Conservation (phyloP, 2,329 filamentous ascomycete genomes). For the Colletotrichum liriopes region DNA sequence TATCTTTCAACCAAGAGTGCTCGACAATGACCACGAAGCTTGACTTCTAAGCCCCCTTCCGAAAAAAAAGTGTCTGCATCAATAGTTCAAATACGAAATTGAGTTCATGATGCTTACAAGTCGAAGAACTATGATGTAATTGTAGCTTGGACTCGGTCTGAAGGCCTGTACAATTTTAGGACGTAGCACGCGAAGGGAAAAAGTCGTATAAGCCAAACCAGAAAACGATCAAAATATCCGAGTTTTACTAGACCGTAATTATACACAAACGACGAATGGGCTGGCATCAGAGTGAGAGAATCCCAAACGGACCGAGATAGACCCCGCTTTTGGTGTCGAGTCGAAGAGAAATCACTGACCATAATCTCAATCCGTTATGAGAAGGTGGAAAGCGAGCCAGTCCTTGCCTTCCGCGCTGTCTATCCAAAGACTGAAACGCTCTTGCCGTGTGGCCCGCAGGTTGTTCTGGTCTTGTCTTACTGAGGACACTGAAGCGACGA, state of each 20-base stretch:
- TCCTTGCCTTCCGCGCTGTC: background rate
- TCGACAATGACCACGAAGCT: background rate
- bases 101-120: background rate
- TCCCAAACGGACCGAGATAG: background rate
- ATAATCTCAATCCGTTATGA: background rate
- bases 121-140: background rate
- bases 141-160: background rate
- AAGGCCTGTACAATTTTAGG: background rate
- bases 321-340: background rate
- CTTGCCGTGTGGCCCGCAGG: background rate
- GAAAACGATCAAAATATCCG: background rate
- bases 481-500: background rate
- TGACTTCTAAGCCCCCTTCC: background rate
- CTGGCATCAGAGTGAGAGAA: background rate
- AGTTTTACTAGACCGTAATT: background rate
- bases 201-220: background rate
- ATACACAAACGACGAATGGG: background rate
- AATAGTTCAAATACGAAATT: background rate
- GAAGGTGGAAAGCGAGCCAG: no score
- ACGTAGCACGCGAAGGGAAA: background rate
- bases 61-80: background rate
- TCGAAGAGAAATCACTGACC: background rate
- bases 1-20: background rate
- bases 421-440: background rate
- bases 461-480: background rate